Evolutionary conservation across 345 rosid species (phyloP).

Genomic region (Limnanthes douglasii): DNA sequence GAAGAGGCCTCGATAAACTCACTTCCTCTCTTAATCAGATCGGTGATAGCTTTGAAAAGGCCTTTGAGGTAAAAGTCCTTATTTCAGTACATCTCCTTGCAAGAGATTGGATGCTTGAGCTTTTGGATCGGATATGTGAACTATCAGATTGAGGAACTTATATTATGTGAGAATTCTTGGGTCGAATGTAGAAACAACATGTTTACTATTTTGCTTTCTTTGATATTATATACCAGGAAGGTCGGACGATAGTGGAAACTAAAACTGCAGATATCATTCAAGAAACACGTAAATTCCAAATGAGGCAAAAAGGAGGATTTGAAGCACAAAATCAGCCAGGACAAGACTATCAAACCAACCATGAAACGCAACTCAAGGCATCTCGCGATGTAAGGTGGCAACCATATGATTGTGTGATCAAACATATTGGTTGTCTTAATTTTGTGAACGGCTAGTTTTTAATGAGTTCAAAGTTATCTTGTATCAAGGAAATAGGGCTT

Average conservation of each 20-base stretch:
- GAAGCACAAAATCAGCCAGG: constrained; percentile 23
- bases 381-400: constrained; percentile 97
- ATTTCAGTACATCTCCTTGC: background rate
- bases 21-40: constrained; percentile 68
- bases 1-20: constrained; percentile 64
- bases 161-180: too few species aligned
- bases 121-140: too few species aligned
- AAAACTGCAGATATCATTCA: constrained; percentile 53
- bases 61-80: constrained; percentile 32
- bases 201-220: too few species aligned
- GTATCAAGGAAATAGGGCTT: too few species aligned
- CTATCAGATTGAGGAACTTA: too few species aligned
- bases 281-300: constrained; percentile 51
- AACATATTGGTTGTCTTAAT: too few species aligned
- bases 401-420: constrained; percentile 29
- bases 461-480: too few species aligned
- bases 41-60: constrained; percentile 85
- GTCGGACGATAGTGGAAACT: constrained; percentile 64
- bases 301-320: constrained; percentile 41
- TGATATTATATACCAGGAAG: constrained; percentile 39
- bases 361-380: constrained; percentile 88
- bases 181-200: too few species aligned
- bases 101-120: background rate
- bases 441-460: too few species aligned
- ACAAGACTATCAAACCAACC: constrained; percentile 21